Evolutionary conservation across 805 yeast genomes (phyloP).

Genomic region (Monosporozyma solicola): DNA sequence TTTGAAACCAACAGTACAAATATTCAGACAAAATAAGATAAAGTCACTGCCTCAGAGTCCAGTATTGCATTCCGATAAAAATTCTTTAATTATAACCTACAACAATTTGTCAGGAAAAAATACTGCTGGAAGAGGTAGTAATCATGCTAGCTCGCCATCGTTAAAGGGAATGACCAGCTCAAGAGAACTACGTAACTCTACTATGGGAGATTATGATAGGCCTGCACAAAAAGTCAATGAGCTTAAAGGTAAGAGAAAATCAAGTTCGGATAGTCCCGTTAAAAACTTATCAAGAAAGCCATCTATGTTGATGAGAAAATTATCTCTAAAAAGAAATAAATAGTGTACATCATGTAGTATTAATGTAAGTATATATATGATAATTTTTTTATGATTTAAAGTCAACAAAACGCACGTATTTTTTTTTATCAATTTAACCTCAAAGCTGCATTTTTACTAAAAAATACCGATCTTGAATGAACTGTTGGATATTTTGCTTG

Average conservation of each 20-base stretch:
- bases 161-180: neutral
- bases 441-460: too few species aligned
- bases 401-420: too few species aligned
- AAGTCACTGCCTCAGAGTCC: constrained; percentile 43
- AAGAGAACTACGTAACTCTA: constrained; percentile 4
- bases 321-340: constrained; percentile 10
- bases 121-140: neutral
- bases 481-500: too few species aligned
- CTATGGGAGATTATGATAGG: constrained; percentile 33
- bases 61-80: constrained; percentile 31
- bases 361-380: neutral
- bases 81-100: constrained; percentile 10
- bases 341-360: neutral
- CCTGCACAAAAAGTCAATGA: constrained; percentile 33
- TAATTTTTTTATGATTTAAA: neutral
- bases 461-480: too few species aligned
- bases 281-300: constrained; percentile 27
- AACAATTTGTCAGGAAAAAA: neutral
- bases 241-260: constrained; percentile 28
- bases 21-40: constrained; percentile 56
- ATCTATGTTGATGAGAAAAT: constrained; percentile 28
- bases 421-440: too few species aligned
- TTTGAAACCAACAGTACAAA: constrained; percentile 72
- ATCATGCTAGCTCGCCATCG: neutral
- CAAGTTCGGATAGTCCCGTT: constrained; percentile 23